Evolutionary conservation across 176 grass and related monocot genomes (phyloP).

Genomic region (Eragrostis nindensis): DNA sequence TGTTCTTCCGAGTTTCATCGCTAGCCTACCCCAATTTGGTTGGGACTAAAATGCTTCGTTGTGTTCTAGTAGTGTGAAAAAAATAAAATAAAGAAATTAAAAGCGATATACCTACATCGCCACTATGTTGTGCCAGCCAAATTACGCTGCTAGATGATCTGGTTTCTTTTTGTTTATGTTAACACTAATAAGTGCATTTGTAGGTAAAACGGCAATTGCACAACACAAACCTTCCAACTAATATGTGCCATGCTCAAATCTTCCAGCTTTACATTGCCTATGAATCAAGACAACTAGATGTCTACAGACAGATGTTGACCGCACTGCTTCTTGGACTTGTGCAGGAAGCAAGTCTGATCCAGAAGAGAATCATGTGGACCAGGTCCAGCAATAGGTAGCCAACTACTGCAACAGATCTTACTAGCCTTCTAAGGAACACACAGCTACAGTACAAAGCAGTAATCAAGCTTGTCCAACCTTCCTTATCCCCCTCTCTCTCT

Average conservation of each 20-base stretch:
- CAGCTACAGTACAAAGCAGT: not conserved
- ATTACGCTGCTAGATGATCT: too few species aligned
- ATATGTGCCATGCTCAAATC: slow-evolving; percentile 17
- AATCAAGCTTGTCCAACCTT: too few species aligned
- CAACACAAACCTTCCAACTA: not conserved
- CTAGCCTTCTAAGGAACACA: not conserved
- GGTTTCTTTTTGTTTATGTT: not conserved
- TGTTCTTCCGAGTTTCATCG: too few species aligned
- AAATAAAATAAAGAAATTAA: too few species aligned
- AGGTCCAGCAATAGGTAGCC: too few species aligned
- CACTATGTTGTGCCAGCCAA: not conserved
- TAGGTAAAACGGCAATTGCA: not conserved
- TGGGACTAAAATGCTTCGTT: too few species aligned
- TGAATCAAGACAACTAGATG: not conserved
- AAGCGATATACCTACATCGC: not conserved
- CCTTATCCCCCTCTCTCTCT: too few species aligned
- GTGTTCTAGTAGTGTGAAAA: too few species aligned
- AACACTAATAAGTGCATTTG: not conserved
- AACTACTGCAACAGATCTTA: too few species aligned
- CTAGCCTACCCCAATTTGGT: too few species aligned
- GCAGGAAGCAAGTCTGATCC: slow-evolving; percentile 10
- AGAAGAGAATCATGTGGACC: not conserved
- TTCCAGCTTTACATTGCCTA: not conserved
- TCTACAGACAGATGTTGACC: not conserved
- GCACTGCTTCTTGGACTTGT: not conserved